phyloP scores from a whole-genome alignment of 345 rosid species.

The Hirschfeldia incana region DNA sequence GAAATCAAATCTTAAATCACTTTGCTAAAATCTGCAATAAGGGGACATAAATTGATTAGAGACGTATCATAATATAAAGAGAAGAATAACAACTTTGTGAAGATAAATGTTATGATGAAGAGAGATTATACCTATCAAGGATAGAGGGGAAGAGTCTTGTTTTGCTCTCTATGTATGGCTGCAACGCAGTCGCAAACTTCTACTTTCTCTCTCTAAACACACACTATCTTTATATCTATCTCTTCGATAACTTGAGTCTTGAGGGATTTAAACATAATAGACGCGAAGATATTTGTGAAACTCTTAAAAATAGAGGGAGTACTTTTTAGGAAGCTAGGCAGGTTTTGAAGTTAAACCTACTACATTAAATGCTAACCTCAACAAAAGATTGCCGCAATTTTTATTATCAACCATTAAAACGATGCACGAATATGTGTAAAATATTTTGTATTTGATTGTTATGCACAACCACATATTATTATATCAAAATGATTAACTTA shows the following conservation, averaged over 20 bases:
- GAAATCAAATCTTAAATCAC: background rate
- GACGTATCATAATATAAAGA: conserved; percentile 1
- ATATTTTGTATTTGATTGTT: background rate
- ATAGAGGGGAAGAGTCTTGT: conserved; percentile 22
- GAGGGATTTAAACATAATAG: conserved; percentile 26
- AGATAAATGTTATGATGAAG: background rate
- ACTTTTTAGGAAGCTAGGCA: conserved; percentile 37
- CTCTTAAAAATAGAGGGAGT: conserved; percentile 35
- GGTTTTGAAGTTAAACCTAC: conserved; percentile 33
- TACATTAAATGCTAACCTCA: conserved; percentile 22
- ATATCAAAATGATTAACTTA: background rate
- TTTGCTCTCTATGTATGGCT: conserved; percentile 15
- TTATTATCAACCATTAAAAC: background rate
- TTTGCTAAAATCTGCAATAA: conserved; percentile 5
- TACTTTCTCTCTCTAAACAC: conserved; percentile 25
- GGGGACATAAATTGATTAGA: background rate
- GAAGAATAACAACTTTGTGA: background rate
- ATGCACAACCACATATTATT: background rate
- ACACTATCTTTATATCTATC: conserved; percentile 13
- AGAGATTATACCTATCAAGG: conserved; percentile 23
- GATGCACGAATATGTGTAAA: background rate
- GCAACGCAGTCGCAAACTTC: conserved; percentile 24
- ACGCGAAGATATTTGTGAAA: conserved; percentile 35
- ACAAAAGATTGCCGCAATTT: background rate
- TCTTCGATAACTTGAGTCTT: conserved; percentile 27